These are phyloP conservation scores for Pythium insidiosum DNA, from an alignment of 352 stramenopile species.

Conservation along the genomic window DNA sequence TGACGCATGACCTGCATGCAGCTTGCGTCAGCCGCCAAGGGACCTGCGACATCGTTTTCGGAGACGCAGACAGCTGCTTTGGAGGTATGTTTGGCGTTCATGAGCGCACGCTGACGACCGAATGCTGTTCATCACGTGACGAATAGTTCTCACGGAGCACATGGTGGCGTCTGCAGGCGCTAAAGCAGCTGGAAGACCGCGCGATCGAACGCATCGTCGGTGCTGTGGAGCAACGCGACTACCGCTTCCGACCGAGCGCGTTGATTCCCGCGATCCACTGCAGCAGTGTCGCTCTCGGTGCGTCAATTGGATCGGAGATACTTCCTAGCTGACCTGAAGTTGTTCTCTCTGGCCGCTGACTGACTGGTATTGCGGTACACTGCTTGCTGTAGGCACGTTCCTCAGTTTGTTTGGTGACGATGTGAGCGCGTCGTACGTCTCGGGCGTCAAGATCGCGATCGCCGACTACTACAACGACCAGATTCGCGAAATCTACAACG, in stretches of 20 bases:
- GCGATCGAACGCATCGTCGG: constrained; percentile 41
- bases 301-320: neutral
- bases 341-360: neutral
- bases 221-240: constrained; percentile 22
- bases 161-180: constrained; percentile 17
- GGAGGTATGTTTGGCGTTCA: constrained; percentile 35
- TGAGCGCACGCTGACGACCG: too few relatives aligned
- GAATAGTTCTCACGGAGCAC: neutral
- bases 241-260: constrained; percentile 70
- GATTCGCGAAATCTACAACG: constrained; percentile 79
- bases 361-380: neutral
- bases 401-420: constrained; percentile 45
- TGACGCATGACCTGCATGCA: too few relatives aligned
- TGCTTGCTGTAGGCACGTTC: constrained; percentile 19
- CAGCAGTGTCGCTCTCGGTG: constrained; percentile 45
- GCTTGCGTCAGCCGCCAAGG: constrained; percentile 22
- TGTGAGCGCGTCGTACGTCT: constrained; percentile 58
- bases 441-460: constrained; percentile 67
- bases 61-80: constrained; percentile 30
- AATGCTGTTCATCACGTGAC: too few relatives aligned
- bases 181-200: constrained; percentile 38
- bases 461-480: constrained; percentile 87
- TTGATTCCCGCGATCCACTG: constrained; percentile 41
- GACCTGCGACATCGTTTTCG: constrained; percentile 29
- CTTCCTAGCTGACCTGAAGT: neutral